Conservation (phyloP, 768 basidiomycete genomes). For the Tricholoma matsutake region DNA sequence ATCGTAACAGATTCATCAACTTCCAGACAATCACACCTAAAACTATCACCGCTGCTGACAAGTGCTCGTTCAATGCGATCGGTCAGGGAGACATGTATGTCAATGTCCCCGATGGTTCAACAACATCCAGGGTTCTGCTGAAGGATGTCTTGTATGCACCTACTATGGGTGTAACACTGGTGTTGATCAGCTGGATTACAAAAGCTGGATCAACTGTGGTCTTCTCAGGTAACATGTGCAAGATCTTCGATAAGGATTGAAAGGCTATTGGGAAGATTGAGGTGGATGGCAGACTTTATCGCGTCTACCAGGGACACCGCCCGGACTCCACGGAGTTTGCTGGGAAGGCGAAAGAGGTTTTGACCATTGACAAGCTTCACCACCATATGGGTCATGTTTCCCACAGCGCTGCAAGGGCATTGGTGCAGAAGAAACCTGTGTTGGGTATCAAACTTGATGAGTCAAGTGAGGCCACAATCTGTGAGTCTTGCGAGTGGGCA, state of each 20-base stretch:
- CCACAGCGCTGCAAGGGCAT: not conserved
- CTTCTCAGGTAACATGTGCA: not conserved
- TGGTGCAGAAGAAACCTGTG: not conserved
- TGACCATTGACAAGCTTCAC: not conserved
- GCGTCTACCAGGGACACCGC: not conserved
- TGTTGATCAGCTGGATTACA: not conserved
- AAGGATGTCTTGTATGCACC: slow-evolving; percentile 8
- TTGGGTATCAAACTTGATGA: not conserved
- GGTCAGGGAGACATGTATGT: slow-evolving; percentile 22
- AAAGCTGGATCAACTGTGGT: not conserved
- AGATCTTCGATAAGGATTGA: not conserved
- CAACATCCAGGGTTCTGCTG: not conserved
- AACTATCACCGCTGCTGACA: slow-evolving; percentile 24
- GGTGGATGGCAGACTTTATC: not conserved
- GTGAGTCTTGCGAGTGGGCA: not conserved
- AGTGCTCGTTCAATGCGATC: slow-evolving; percentile 16
- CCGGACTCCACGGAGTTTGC: not conserved
- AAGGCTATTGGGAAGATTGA: not conserved
- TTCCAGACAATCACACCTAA: too few relatives aligned
- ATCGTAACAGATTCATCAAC: not conserved
- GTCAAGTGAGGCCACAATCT: not conserved
- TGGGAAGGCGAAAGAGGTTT: not conserved
- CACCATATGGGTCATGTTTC: not conserved
- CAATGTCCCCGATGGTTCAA: not conserved
- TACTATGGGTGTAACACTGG: too few relatives aligned